A percentile compares a stretch with the other conserved stretches of the same genome.
phyloP scores from a whole-genome alignment of 441 rosid species.

The Omphalea diandra region DNA sequence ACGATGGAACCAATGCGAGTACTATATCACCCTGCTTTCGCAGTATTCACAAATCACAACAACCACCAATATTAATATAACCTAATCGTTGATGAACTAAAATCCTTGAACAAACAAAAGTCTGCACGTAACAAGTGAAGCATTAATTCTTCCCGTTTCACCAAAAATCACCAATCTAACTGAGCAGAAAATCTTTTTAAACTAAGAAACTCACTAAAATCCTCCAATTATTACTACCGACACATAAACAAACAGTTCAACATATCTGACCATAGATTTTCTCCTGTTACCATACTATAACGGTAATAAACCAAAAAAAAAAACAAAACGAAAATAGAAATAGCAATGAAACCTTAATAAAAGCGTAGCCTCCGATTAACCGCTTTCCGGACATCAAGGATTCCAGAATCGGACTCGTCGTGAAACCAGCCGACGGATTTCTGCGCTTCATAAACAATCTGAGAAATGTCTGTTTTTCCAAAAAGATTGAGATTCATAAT shows the following conservation, averaged over 20 bases:
- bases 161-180: not conserved
- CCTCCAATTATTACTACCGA: not conserved
- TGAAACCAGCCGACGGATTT: constrained; percentile 78
- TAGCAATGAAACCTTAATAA: not conserved
- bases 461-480: constrained; percentile 51
- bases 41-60: not conserved
- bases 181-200: not conserved
- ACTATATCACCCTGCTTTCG: not conserved
- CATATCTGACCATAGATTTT: constrained; percentile 2
- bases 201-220: not conserved
- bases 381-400: constrained; percentile 23
- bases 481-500: constrained; percentile 4
- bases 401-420: constrained; percentile 59
- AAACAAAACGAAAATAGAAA: not conserved
- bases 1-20: not conserved
- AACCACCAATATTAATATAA: not conserved
- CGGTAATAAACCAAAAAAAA: not conserved
- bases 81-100: not conserved
- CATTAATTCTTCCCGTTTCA: not conserved
- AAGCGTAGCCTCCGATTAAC: constrained; percentile 39
- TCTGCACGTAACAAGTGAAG: not conserved
- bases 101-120: not conserved
- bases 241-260: not conserved
- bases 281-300: not conserved
- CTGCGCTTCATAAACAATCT: constrained; percentile 73